Base-by-base conservation (phyloP, 2,329 filamentous ascomycete genomes). In the Albophoma yamanashiensis region DNA sequence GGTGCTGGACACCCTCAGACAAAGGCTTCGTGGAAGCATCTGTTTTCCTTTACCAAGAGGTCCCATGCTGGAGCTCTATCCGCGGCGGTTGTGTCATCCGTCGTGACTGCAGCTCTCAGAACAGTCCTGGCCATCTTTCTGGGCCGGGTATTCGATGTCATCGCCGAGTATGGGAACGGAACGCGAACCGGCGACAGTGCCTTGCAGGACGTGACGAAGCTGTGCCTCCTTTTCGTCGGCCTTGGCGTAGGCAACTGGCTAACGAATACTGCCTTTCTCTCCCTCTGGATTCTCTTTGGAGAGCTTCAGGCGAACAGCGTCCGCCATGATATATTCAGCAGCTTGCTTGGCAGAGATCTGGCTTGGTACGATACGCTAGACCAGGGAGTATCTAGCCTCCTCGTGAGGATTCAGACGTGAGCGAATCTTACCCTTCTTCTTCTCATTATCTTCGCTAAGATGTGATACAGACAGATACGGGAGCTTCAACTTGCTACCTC, bases 401-500 rank as follows among this genome's bases (percentile, higher is more conserved):
- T 95, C 22, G 82, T 87, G 20, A 80, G 86, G 59, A 78, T 92
- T 39, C 88, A 96, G 71, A 86, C 86, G 89, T 92, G 76, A 73
- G 86, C 60, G 59, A 22, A 8, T 3, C 14, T 6, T 52, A n/a
- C 6, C 11, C 4, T 3, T 7, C 1, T 43, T 39, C 36, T 36
- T 9, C 4, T 9, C 12, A 1, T 39, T 6, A 17, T 14, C 22
- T 56, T 3, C 8, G 31, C 61, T 7, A 0, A 17, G 1, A 0
- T 38, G 8, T 22, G n/a, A 3, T 9, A 6, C 60, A 96, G 92
- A 34, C 88, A 96, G 70, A 88, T 89, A 9, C 82, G 88, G 59
- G 92, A 97, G 63, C 78, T 97, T 4, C 92, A 96, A 67, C 77
- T 87, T 1, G 89, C 89, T 0, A 87, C 87, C 0, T 93, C 92